Conservation (phyloP, 1,284 basidiomycete genomes). For the Microstroma glucosiphilum region DNA sequence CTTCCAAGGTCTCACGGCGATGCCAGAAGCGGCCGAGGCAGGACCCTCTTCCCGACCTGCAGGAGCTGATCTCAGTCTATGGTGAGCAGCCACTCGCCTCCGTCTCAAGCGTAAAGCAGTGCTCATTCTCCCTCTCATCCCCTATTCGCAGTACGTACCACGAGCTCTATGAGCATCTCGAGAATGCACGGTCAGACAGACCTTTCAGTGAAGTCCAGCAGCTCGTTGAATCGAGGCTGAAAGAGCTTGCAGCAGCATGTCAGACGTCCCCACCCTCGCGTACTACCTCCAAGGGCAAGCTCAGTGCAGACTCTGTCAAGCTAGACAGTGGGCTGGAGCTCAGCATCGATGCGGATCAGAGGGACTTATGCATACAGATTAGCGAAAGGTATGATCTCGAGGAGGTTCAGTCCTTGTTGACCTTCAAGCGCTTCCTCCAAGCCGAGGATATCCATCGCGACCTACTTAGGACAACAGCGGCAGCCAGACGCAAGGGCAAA, state of each 20-base stretch:
- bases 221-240: constrained; percentile 11
- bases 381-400: constrained; percentile 68
- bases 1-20: not conserved
- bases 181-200: not conserved
- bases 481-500: not conserved
- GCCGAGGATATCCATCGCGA: constrained; percentile 63
- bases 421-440: constrained; percentile 70
- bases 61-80: not conserved
- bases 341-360: constrained; percentile 61
- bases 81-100: constrained; percentile 1
- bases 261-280: constrained; percentile 20
- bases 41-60: constrained; percentile 4
- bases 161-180: constrained; percentile 40
- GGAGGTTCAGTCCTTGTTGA: constrained; percentile 65
- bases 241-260: constrained; percentile 26
- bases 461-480: not conserved
- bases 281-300: constrained; percentile 9
- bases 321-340: constrained; percentile 62
- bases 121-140: not conserved
- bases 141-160: constrained; percentile 23
- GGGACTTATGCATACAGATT: constrained; percentile 64
- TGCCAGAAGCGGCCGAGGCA: not conserved
- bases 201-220: not conserved
- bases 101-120: not conserved
- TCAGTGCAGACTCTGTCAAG: constrained; percentile 54